Conservation (phyloP, 139 green algal genomes). For the Trebouxia sp. region DNA sequence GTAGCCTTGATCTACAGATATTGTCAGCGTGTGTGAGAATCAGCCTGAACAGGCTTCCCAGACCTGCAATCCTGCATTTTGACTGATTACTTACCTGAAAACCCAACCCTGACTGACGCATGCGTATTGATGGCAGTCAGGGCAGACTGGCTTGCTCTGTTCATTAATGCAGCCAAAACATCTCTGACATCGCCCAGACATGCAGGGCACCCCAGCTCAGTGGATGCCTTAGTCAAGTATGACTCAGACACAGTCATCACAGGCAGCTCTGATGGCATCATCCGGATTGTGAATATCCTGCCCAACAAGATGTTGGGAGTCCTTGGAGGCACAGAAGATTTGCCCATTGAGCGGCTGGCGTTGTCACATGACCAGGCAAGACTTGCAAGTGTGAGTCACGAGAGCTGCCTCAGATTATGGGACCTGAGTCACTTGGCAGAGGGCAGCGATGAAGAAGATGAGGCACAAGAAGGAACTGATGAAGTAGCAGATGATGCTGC, state of each 20-base stretch:
- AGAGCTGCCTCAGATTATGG: slow-evolving; percentile 83
- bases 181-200: too few relatives aligned
- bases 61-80: not conserved
- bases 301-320: slow-evolving; percentile 82
- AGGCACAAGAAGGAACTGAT: slow-evolving; percentile 23
- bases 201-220: slow-evolving; percentile 75
- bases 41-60: not conserved
- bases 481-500: not conserved
- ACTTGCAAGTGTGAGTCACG: slow-evolving; percentile 55
- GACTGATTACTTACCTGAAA: not conserved
- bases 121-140: too few relatives aligned
- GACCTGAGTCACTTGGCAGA: slow-evolving; percentile 63
- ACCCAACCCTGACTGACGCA: too few relatives aligned
- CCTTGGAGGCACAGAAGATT: slow-evolving; percentile 80
- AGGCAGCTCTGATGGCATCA: slow-evolving; percentile 81
- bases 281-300: slow-evolving; percentile 78
- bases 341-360: slow-evolving; percentile 66
- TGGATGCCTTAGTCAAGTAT: slow-evolving; percentile 79
- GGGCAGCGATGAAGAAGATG: slow-evolving; percentile 53
- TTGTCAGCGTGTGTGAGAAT: not conserved
- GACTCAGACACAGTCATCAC: slow-evolving; percentile 91
- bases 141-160: too few relatives aligned
- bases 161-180: too few relatives aligned
- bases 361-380: slow-evolving; percentile 48
- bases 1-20: not conserved